A percentile compares a stretch with the other conserved stretches of the same genome.
Evolutionary conservation across 1,284 basidiomycete genomes (phyloP).

Genomic region (Sutorius eximius): DNA sequence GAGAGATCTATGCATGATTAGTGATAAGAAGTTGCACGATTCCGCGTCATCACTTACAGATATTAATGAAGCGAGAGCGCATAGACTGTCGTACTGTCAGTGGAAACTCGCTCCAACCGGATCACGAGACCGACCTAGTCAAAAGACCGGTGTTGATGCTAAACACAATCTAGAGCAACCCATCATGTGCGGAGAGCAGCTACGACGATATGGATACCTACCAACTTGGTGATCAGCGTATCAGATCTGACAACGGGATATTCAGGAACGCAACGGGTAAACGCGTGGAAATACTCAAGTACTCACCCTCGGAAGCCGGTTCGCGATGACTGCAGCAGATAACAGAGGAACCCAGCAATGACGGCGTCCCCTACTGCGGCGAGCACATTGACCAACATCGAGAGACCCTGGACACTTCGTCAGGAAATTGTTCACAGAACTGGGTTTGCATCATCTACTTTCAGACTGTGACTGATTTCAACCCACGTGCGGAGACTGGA

Average conservation of each 20-base stretch:
- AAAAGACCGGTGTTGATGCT: slow-evolving; percentile 27
- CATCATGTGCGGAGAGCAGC: neutral
- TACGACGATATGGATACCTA: slow-evolving; percentile 8
- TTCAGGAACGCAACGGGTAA: neutral
- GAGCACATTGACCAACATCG: neutral
- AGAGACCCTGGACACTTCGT: neutral
- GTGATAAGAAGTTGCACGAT: neutral
- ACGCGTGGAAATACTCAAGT: neutral
- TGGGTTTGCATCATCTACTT: neutral
- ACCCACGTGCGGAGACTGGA: neutral
- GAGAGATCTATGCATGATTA: slow-evolving; percentile 31
- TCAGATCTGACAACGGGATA: slow-evolving; percentile 37
- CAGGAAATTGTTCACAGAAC: neutral
- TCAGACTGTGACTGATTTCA: fast-evolving
- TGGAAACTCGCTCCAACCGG: neutral
- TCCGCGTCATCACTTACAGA: slow-evolving; percentile 32
- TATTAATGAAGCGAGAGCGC: slow-evolving; percentile 43
- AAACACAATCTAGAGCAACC: slow-evolving; percentile 38
- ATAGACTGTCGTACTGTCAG: slow-evolving; percentile 18
- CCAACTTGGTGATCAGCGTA: slow-evolving; percentile 45
- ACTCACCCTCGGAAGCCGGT: slow-evolving; percentile 52
- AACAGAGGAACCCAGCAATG: slow-evolving; percentile 51
- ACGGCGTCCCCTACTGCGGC: slow-evolving; percentile 47
- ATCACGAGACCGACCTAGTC: slow-evolving; percentile 8
- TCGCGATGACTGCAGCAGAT: slow-evolving; percentile 48